These are phyloP conservation scores for Lentinula boryana DNA, from an alignment of 768 basidiomycete species.

Conservation along the genomic window DNA sequence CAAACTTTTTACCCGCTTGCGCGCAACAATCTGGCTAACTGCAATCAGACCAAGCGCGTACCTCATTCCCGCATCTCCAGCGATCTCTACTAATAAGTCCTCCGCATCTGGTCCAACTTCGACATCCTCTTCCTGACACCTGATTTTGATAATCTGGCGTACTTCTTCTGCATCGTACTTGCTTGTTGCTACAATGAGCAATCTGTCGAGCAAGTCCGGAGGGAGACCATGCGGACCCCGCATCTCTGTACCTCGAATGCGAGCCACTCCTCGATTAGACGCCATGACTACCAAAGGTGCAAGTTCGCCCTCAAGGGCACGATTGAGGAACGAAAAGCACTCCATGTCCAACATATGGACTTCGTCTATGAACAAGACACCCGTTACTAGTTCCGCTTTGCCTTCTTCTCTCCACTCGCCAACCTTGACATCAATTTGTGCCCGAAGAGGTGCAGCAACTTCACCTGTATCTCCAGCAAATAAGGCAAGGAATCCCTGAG, in stretches of 20 bases:
- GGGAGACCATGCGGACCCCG: slow-evolving; percentile 93
- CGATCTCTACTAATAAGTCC: slow-evolving; percentile 84
- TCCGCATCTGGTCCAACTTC: slow-evolving; percentile 67
- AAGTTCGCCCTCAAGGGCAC: slow-evolving; percentile 89
- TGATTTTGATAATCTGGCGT: slow-evolving; percentile 88
- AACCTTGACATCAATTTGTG: slow-evolving; percentile 96
- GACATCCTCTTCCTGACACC: slow-evolving; percentile 95
- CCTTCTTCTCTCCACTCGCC: slow-evolving; percentile 98
- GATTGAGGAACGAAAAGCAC: slow-evolving; percentile 97
- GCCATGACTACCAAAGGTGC: slow-evolving; percentile 98
- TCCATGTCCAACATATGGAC: slow-evolving; percentile 99
- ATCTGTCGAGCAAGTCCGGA: slow-evolving; percentile 89
- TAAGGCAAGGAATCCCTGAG: slow-evolving; percentile 96
- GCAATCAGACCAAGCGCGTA: slow-evolving; percentile 96
- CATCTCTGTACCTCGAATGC: slow-evolving; percentile 93
- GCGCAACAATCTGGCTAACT: slow-evolving; percentile 80
- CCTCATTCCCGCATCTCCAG: slow-evolving; percentile 81
- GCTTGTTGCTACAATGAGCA: slow-evolving; percentile 92
- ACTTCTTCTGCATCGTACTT: slow-evolving; percentile 82
- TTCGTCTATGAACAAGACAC: slow-evolving; percentile 98
- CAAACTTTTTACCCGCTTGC: slow-evolving; percentile 48
- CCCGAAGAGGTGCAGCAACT: slow-evolving; percentile 94
- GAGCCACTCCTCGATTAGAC: slow-evolving; percentile 90
- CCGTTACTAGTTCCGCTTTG: slow-evolving; percentile 96
- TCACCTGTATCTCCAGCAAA: slow-evolving; percentile 97